Evolutionary conservation across 2,329 filamentous ascomycete genomes (phyloP).

Genomic region (Plenodomus biglobosus): DNA sequence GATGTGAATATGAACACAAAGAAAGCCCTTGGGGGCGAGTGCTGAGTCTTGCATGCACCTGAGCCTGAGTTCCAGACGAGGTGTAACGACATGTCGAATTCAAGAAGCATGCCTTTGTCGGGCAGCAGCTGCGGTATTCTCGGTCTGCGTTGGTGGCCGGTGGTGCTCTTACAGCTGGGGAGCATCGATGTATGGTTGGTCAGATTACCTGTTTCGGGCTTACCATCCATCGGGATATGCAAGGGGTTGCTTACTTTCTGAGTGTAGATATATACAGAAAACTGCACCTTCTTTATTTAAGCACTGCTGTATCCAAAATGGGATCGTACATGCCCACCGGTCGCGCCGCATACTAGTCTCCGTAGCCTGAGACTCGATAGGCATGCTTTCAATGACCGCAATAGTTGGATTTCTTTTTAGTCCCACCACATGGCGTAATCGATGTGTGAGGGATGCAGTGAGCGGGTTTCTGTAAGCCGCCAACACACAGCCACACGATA

Average conservation of each 20-base stretch:
- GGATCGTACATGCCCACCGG: no score
- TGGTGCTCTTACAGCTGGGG: constrained; percentile 1
- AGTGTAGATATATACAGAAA: neutral
- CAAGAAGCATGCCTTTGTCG: neutral
- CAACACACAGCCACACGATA: neutral
- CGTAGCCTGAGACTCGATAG: no score
- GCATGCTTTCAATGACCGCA: no score
- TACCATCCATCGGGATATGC: neutral
- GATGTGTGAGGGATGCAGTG: neutral
- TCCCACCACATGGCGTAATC: neutral
- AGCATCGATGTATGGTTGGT: constrained; percentile 4
- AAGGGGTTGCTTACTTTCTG: neutral
- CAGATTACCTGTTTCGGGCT: constrained; percentile 4
- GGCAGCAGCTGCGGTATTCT: constrained; percentile 6
- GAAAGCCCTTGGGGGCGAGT: neutral
- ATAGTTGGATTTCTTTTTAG: no score
- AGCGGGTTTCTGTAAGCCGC: neutral
- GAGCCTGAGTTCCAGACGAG: neutral
- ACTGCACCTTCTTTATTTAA: neutral
- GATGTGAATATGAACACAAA: neutral
- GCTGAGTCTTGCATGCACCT: neutral
- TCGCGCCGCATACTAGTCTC: no score
- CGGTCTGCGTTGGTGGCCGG: constrained; percentile 1
- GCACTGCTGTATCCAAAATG: no score
- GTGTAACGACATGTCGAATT: constrained; percentile 2